A percentile compares a stretch with the other conserved stretches of the same genome.
Conservation (phyloP, 306 rosid genomes). For the Cyamopsis tetragonoloba region DNA sequence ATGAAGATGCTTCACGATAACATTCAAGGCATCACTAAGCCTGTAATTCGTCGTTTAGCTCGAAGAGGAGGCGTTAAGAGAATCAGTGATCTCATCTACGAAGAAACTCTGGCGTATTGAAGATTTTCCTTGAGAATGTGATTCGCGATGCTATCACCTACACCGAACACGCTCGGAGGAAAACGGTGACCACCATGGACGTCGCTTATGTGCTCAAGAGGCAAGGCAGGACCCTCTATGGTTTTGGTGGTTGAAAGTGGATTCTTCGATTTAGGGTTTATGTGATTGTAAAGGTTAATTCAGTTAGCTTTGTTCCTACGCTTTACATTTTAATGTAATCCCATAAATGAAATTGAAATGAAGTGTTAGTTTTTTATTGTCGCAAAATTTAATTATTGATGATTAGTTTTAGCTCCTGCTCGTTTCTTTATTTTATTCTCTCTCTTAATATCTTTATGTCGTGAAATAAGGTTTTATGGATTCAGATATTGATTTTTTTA, state of each 20-base stretch:
- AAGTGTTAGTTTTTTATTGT: too few species aligned
- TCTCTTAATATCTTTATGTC: too few species aligned
- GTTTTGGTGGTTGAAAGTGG: constrained; percentile 38
- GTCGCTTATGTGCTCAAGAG: constrained; percentile 43
- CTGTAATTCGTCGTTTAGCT: constrained; percentile 38
- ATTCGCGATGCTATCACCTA: constrained; percentile 40
- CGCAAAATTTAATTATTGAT: too few species aligned
- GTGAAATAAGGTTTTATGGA: too few species aligned
- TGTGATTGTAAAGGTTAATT: too few species aligned
- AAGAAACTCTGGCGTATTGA: constrained; percentile 40
- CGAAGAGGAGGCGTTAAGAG: constrained; percentile 45
- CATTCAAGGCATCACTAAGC: constrained; percentile 45
- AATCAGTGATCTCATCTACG: constrained; percentile 41
- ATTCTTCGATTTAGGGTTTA: neutral
- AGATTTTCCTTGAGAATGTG: constrained; percentile 36
- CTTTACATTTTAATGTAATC: too few species aligned
- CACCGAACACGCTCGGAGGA: constrained; percentile 46
- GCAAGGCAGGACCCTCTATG: constrained; percentile 46
- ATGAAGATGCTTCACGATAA: constrained; percentile 38
- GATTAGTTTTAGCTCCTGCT: too few species aligned
- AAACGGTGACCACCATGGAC: constrained; percentile 55
- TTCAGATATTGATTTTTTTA: too few species aligned
- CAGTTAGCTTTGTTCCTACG: too few species aligned
- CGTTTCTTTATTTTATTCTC: too few species aligned
- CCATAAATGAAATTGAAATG: too few species aligned